Evolutionary conservation across 805 yeast species (phyloP), one percentile per base, ranked within the genome.

Genomic region (Saccharomycopsis capsularis): DNA sequence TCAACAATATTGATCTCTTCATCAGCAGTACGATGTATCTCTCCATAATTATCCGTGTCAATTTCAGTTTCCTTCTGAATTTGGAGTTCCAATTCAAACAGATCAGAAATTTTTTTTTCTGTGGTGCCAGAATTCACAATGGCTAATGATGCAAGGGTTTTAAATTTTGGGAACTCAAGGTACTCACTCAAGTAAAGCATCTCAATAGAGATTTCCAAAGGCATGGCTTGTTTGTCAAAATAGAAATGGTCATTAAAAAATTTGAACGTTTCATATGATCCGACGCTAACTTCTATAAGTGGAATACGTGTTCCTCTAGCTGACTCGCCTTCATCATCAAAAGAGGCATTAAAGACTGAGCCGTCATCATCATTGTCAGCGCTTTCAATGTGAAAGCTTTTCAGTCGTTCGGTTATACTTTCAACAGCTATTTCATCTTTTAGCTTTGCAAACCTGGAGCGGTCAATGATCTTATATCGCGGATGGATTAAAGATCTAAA

Each of bases 181-280:
- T 48, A 48, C 58, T 85, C 88, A 0, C 86, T 85, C 3, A 78
- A 68, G 48, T 67, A 64, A 2, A 85, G 60, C 2, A 79, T 70
- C 40, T 81, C 87, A 37, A 82, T 59, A 0, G 85, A 78, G 38
- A 66, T 52, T 1, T 65, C 62, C 45, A 73, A 59, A 0, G 82
- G 78, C 19, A 85, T 68, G 4, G 68, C 68, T 0, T 78, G 67
- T 34, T 73, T 69, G 60, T 85, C 91, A 56, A 71, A 76, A 59
- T 85, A 85, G 15, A 85, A 60, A 56, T 68, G 83, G 19, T 68
- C 63, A 9, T 83, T 61, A 1, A 82, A 59, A 30, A 75, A 65
- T 53, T 81, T 81, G 1, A 77, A 73, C 2, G 74, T 70, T 9
- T 59, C 65, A 2, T 56, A 49, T 2, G 69, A 57, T 2, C 57